phyloP scores from a whole-genome alignment of 1,284 basidiomycete genomes.

The Trametes sp. region DNA sequence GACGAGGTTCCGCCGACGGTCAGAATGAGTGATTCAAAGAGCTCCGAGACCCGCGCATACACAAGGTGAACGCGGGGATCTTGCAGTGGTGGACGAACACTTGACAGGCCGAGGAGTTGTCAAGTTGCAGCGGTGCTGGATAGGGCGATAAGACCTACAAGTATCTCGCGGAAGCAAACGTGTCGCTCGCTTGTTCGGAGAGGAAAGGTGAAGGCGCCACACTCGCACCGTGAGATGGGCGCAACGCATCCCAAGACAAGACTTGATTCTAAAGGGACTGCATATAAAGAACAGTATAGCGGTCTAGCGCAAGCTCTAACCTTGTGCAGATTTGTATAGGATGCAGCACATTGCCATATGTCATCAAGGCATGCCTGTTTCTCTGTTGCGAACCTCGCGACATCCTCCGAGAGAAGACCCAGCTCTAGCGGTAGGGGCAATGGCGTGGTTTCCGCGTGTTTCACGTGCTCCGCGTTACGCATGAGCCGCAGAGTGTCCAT shows the following conservation, averaged over 20 bases:
- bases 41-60: slow-evolving; percentile 53
- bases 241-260: slow-evolving; percentile 68
- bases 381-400: slow-evolving; percentile 6
- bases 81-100: slow-evolving; percentile 52
- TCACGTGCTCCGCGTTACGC: slow-evolving; percentile 9
- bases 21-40: slow-evolving; percentile 59
- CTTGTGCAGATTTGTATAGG: slow-evolving; percentile 19
- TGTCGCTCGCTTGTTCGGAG: slow-evolving; percentile 63
- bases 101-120: slow-evolving; percentile 12
- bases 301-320: background rate
- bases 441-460: background rate
- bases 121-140: background rate
- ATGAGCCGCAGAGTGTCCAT: slow-evolving; percentile 58
- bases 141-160: slow-evolving; percentile 51
- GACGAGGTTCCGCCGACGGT: slow-evolving; percentile 73
- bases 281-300: background rate
- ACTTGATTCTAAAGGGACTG: slow-evolving; percentile 43
- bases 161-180: slow-evolving; percentile 61
- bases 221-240: slow-evolving; percentile 41
- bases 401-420: slow-evolving; percentile 22
- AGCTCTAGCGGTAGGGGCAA: slow-evolving; percentile 21
- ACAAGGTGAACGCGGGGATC: slow-evolving; percentile 47
- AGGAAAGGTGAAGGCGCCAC: slow-evolving; percentile 59
- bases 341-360: slow-evolving; percentile 24
- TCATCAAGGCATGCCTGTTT: slow-evolving; percentile 4